Evolutionary conservation across 768 basidiomycete genomes (phyloP), one percentile per base, ranked within the genome.

Genomic region (Tubosaeta sp.): DNA sequence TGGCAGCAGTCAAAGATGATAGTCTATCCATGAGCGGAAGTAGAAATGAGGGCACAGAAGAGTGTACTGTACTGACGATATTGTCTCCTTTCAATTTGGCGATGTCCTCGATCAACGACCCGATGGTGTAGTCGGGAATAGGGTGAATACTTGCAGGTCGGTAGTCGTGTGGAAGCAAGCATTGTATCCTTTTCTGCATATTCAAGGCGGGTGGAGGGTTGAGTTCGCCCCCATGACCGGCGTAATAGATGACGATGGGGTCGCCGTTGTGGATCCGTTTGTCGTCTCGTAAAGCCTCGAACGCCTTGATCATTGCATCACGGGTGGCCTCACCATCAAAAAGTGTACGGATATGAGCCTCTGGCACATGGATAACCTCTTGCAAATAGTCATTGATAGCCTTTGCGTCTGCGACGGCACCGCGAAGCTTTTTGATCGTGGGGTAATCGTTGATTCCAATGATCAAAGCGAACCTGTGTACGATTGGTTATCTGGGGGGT

Each of bases 1-100:
- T 70, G 64, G 55, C 77, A 79, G 43, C 77, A 77, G 48, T 78
- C 77, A 6, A 79, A 63, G 42, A 79, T 73, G 14, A 79, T 59
- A 11, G 72, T 76, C 77, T 78, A 48, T 16, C 16, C 2, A 3
- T n/a, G 38, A 12, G 19, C 2, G 19, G 43, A 29, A 10, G 51
- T 52, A 29, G 50, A 29, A n/a, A 39, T 7, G 17, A 35, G 19
- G 25, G 17, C 29, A 45, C 2, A 1, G 14, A 4, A 33, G 16
- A 22, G 14, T 35, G 5, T 19, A 19, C 37, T 7, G 1, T 44
- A 55, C 76, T 33, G 39, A 74, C 76, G 17, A 77, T 75, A 50
- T 77, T 78, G 56, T 74, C 68, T 7, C 77, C 77, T 50, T 70
- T 73, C 19, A 38, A 47, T 26, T 60, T 63, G 11, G 77, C 70